These are phyloP conservation scores for Salpingoeca rosetta DNA, from an alignment of 78 protist genomes.

Conservation along the genomic window DNA sequence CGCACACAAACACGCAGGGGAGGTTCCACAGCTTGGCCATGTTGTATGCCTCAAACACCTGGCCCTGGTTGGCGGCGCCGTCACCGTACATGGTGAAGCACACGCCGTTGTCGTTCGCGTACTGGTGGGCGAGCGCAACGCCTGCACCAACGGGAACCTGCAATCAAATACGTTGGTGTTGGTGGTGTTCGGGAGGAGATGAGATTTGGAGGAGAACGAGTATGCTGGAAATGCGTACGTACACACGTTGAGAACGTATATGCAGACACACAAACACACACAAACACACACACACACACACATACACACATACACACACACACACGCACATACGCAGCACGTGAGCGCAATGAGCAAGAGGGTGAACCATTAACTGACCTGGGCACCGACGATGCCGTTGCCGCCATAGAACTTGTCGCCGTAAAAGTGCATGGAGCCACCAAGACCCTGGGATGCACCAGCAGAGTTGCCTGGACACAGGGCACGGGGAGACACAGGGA, in stretches of 20 bases:
- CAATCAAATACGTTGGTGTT: neutral
- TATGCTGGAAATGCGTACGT: too few species aligned
- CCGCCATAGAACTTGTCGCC: conserved; percentile 82
- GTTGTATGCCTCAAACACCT: conserved; percentile 70
- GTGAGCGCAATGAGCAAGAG: neutral
- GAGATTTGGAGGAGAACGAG: too few species aligned
- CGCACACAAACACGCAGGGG: conserved; percentile 79
- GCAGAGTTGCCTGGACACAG: conserved; percentile 2
- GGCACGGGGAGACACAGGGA: too few species aligned
- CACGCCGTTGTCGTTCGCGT: conserved; percentile 32
- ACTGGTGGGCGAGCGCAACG: conserved; percentile 71
- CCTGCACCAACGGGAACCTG: conserved; percentile 84
- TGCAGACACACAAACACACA: too few species aligned
- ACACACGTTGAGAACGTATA: too few species aligned
- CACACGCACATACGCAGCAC: neutral
- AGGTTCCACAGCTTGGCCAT: conserved; percentile 89
- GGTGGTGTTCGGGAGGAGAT: neutral
- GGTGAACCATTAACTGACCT: conserved; percentile 10
- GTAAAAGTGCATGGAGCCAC: conserved; percentile 96
- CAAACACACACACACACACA: neutral
- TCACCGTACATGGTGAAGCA: conserved; percentile 80
- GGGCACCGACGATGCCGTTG: conserved; percentile 97
- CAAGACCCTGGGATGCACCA: conserved; percentile 84
- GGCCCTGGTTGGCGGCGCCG: conserved; percentile 93
- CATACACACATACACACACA: neutral